Conservation (phyloP, 1,139 yeast genomes). For the Saccharomyces hybrid region DNA sequence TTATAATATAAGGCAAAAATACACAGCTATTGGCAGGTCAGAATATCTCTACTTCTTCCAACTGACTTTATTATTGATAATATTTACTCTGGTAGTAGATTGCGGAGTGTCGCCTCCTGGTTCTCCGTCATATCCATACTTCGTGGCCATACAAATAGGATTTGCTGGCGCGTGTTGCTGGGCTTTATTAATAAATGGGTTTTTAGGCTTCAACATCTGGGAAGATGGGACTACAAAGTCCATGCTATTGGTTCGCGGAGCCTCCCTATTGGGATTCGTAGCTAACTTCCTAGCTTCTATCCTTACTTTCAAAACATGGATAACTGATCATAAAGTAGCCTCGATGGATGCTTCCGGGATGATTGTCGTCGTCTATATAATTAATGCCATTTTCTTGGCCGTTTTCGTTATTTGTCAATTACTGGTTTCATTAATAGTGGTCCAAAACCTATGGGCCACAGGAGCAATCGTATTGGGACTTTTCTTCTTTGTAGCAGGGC, state of each 20-base stretch:
- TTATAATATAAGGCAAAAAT: conserved; percentile 73
- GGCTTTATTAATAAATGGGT: conserved; percentile 62
- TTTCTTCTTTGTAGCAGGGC: conserved; percentile 75
- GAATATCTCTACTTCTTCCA: conserved; percentile 77
- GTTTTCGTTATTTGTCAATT: conserved; percentile 63
- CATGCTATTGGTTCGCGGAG: conserved; percentile 47
- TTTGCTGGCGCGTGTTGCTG: conserved; percentile 63
- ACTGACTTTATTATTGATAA: conserved; percentile 48
- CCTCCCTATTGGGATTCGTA: conserved; percentile 47
- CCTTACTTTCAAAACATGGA: conserved; percentile 69
- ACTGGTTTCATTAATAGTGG: conserved; percentile 58
- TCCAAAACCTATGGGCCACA: conserved; percentile 78
- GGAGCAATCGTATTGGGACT: conserved; percentile 70
- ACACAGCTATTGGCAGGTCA: conserved; percentile 87
- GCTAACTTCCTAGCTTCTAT: conserved; percentile 61
- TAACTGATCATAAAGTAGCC: conserved; percentile 26
- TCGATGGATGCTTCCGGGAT: conserved; percentile 49
- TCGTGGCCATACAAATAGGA: conserved; percentile 80
- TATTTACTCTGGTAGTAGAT: conserved; percentile 69
- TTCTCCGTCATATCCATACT: conserved; percentile 63
- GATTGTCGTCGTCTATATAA: conserved; percentile 59
- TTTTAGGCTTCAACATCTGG: conserved; percentile 83
- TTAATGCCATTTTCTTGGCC: conserved; percentile 61
- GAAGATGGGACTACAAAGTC: conserved; percentile 80
- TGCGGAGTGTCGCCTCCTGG: conserved; percentile 92